Base-by-base conservation (phyloP, 2,329 filamentous ascomycete genomes). In the Scytalidium lignicola region DNA sequence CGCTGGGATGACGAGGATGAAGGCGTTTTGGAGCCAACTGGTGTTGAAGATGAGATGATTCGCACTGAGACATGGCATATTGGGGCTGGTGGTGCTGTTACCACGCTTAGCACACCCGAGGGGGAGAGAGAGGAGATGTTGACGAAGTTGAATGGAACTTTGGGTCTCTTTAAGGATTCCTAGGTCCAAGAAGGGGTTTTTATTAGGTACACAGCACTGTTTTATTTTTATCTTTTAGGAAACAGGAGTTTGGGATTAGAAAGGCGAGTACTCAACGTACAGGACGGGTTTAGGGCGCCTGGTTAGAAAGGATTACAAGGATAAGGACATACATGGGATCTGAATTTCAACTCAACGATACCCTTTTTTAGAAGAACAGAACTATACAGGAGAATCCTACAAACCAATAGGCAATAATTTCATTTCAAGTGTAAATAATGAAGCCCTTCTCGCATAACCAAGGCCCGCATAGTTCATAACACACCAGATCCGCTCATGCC, bases 91-190 rank as follows among this genome's bases (percentile, higher is more conserved):
- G 93, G 92, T 1, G 92, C 92, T 0, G 83, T 97, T 15, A 97
- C 92, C 1, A 85, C 83, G 20, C 73, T 96, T 50, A 96, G 90
- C 64, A 88, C 86, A 2, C 75, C 86, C 0, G 76, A 85, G 50
- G 89, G 83, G 2, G 92, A 97, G 73, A 86, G 85, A 69, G 88
- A 95, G 52, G 93, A 97, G 74, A 96, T 97, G 90, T 75, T 85
- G 61, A 83, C 82, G 6, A 92, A 91, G 68, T 68, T 64, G 15
- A 55, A 52, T 47, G 59, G 60, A 8, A 63, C 59, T 2, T 40
- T 64, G 18, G 60, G 61, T 1, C 42, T 62, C 41, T 63, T 64
- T 50, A 44, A 42, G 48, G 44, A 40, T 48, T 15, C 18, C 47
- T 48, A 60, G 47, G 65, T 26, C 10, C 23, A 26, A 5, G 23